These are phyloP conservation scores for Globisporangium nunn DNA, from an alignment of 352 stramenopile genomes.

Conservation along the genomic window DNA sequence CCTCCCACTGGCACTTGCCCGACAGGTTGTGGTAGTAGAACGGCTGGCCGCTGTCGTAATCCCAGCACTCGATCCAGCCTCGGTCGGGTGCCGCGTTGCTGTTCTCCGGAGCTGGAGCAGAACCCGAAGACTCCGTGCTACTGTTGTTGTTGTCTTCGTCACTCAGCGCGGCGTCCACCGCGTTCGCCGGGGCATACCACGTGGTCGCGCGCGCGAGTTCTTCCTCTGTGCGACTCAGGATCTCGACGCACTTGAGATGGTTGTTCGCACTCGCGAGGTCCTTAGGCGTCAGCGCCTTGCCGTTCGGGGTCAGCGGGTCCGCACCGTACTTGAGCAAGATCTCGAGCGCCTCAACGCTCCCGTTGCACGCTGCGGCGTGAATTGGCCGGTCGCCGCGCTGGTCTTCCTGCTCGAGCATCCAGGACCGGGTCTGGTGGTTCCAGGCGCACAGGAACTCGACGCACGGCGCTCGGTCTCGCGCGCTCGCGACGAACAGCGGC, in stretches of 20 bases:
- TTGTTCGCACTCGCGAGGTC: conserved; percentile 40
- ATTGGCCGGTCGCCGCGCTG: conserved; percentile 43
- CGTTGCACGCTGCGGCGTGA: conserved; percentile 57
- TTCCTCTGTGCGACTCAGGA: conserved; percentile 33
- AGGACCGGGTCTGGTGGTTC: conserved; percentile 56
- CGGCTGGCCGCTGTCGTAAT: conserved; percentile 39
- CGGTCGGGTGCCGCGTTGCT: conserved; percentile 4
- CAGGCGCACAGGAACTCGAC: conserved; percentile 56
- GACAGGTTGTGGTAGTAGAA: conserved; percentile 77
- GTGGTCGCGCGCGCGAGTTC: conserved; percentile 31
- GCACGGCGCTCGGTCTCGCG: conserved; percentile 37
- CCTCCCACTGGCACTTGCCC: conserved; percentile 61
- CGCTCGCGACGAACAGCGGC: conserved; percentile 58
- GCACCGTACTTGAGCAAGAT: conserved; percentile 44
- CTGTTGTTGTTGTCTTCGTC: conserved; percentile 8
- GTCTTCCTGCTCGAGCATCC: conserved; percentile 68
- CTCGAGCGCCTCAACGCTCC: conserved; percentile 31
- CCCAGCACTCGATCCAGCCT: conserved; percentile 56
- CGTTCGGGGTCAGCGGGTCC: conserved; percentile 38
- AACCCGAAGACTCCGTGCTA: too few relatives aligned
- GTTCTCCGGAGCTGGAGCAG: too few relatives aligned
- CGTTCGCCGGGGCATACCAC: conserved; percentile 52
- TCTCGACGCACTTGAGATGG: conserved; percentile 34
- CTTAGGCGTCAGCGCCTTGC: conserved; percentile 39
- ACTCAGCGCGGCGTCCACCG: conserved; percentile 8